These are phyloP conservation scores for Graphilbum sp. DNA, from an alignment of 2,329 filamentous ascomycete genomes.

Conservation along the genomic window DNA sequence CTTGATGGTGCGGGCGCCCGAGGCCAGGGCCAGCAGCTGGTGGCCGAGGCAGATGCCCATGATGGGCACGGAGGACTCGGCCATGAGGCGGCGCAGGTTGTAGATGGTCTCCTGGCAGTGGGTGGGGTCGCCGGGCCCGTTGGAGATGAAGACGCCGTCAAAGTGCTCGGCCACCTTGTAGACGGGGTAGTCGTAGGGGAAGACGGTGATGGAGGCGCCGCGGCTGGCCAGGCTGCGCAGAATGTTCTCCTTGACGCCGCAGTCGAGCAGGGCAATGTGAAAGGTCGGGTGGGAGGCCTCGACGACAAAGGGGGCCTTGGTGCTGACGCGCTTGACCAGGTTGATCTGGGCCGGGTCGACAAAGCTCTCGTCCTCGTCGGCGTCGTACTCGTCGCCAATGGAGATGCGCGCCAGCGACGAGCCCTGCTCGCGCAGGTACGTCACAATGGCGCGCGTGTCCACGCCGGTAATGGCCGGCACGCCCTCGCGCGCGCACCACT, in stretches of 20 bases:
- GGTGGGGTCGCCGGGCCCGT: slow-evolving; percentile 93
- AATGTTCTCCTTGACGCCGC: slow-evolving; percentile 99
- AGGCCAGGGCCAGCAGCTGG: slow-evolving; percentile 81
- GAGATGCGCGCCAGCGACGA: slow-evolving; percentile 91
- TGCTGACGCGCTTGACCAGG: slow-evolving; percentile 88
- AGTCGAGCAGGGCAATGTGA: slow-evolving; percentile 91
- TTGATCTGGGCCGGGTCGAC: slow-evolving; percentile 94
- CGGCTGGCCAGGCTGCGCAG: slow-evolving; percentile 84
- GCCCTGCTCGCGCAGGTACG: slow-evolving; percentile 86
- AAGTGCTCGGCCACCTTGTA: slow-evolving; percentile 98
- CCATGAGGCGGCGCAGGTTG: slow-evolving; percentile 81
- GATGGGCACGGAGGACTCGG: slow-evolving; percentile 76
- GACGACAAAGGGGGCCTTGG: slow-evolving; percentile 94
- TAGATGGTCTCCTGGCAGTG: slow-evolving; percentile 92
- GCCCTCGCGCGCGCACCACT: slow-evolving; percentile 94
- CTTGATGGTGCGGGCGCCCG: slow-evolving; percentile 83
- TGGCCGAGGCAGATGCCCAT: slow-evolving; percentile 98
- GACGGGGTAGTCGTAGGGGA: slow-evolving; percentile 94
- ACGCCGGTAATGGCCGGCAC: slow-evolving; percentile 93
- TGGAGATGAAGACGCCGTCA: slow-evolving; percentile 97
- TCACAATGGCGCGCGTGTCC: slow-evolving; percentile 93
- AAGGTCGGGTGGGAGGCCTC: slow-evolving; percentile 67
- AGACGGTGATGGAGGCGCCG: slow-evolving; percentile 81
- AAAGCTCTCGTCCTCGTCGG: slow-evolving; percentile 92
- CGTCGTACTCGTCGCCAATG: slow-evolving; percentile 94